Evolutionary conservation across 1,139 yeast species (phyloP).

Genomic region (Taphrina flavorubra): DNA sequence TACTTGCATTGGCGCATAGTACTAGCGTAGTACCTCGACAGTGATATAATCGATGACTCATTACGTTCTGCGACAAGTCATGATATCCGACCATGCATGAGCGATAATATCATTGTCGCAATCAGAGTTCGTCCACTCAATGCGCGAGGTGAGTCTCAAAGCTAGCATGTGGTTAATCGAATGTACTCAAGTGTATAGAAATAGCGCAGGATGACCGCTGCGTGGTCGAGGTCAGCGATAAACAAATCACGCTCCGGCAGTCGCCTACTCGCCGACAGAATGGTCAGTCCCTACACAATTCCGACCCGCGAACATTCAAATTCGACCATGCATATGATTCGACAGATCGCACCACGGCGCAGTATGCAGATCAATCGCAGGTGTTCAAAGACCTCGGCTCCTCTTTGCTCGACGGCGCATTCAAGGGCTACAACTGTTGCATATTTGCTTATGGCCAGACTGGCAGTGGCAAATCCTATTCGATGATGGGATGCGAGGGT

Average conservation of each 20-base stretch:
- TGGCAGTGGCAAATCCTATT: slow-evolving; percentile 73
- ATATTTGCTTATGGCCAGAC: slow-evolving; percentile 81
- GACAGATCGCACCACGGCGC: slow-evolving; percentile 1
- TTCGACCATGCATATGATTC: slow-evolving; percentile 39
- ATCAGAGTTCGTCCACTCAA: slow-evolving; percentile 54
- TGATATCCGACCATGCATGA: background rate
- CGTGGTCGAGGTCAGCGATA: slow-evolving; percentile 49
- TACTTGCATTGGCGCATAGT: background rate
- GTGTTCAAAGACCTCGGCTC: slow-evolving; percentile 64
- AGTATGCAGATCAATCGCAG: slow-evolving; percentile 53
- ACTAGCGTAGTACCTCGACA: background rate
- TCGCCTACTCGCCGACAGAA: slow-evolving; percentile 44
- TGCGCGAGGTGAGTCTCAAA: slow-evolving; percentile 44
- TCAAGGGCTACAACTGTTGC: slow-evolving; percentile 75
- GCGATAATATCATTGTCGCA: slow-evolving; percentile 54
- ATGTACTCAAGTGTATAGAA: slow-evolving; percentile 47
- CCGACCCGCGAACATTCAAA: slow-evolving; percentile 44
- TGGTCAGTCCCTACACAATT: slow-evolving; percentile 32
- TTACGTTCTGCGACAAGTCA: background rate
- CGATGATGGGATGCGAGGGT: slow-evolving; percentile 68
- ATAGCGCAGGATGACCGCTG: slow-evolving; percentile 46
- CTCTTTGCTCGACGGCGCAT: slow-evolving; percentile 65
- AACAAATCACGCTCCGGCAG: slow-evolving; percentile 48
- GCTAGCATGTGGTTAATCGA: background rate
- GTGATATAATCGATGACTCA: too few relatives aligned